Conservation (phyloP, 148 eudicot genomes). For the Dianthus caryophyllus region DNA sequence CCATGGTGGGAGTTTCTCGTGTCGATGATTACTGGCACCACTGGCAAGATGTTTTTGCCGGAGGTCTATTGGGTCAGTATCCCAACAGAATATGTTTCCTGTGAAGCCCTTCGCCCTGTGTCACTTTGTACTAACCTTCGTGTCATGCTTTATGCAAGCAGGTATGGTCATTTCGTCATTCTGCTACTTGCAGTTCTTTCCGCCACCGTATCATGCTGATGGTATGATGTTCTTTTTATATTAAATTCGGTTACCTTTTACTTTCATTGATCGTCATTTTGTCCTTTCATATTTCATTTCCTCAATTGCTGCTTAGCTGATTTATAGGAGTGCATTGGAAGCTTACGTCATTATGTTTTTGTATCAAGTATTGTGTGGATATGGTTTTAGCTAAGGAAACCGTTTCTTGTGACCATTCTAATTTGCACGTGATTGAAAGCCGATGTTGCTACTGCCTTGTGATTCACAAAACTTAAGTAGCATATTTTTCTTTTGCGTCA, state of each 20-base stretch:
- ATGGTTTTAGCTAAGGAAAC: neutral
- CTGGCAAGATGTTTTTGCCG: slow-evolving; percentile 95
- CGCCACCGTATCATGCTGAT: slow-evolving; percentile 75
- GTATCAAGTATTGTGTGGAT: neutral
- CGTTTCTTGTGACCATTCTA: no score
- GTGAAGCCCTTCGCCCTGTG: slow-evolving; percentile 1
- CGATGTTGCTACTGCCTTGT: no score
- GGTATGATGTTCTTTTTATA: slow-evolving; percentile 37
- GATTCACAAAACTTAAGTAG: no score
- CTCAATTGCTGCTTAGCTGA: neutral
- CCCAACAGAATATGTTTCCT: neutral
- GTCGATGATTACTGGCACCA: slow-evolving; percentile 99
- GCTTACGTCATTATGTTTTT: neutral
- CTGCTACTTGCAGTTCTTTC: slow-evolving; percentile 97
- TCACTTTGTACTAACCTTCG: neutral
- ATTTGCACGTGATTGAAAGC: no score
- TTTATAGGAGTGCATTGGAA: neutral
- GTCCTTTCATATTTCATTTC: neutral
- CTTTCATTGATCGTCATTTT: neutral
- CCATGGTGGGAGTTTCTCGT: slow-evolving; percentile 78
- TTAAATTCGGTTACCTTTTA: slow-evolving; percentile 3
- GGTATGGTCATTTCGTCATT: slow-evolving; percentile 66
- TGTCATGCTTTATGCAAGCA: slow-evolving; percentile 27
- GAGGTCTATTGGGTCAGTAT: slow-evolving; percentile 69
- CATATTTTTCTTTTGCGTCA: no score